These are phyloP conservation scores for Plectosphaerella plurivora DNA, from an alignment of 2,329 filamentous ascomycete genomes.

Conservation along the genomic window DNA sequence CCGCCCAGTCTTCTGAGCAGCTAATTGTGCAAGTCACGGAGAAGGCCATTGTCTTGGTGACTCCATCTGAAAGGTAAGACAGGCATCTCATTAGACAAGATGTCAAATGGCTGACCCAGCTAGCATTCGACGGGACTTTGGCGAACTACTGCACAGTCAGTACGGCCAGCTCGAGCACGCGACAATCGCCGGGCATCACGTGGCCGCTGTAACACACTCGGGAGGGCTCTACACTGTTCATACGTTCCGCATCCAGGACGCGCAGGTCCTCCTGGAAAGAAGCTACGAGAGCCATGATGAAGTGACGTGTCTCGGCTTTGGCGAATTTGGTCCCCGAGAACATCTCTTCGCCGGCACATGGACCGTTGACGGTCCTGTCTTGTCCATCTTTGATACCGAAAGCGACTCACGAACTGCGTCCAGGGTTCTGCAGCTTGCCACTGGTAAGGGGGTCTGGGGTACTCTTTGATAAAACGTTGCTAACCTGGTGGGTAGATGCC, in stretches of 20 bases:
- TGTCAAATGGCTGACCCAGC: background rate
- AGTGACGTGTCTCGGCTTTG: constrained; percentile 42
- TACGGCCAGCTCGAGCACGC: constrained; percentile 35
- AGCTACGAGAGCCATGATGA: constrained; percentile 37
- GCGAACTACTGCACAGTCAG: background rate
- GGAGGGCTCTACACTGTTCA: constrained; percentile 31
- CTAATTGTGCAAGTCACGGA: constrained; percentile 52
- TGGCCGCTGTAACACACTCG: constrained; percentile 38
- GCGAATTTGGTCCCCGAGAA: constrained; percentile 16
- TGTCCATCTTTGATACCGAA: too few relatives aligned
- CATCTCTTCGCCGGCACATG: constrained; percentile 30
- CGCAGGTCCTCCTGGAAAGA: constrained; percentile 19
- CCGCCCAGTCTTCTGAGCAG: constrained; percentile 28
- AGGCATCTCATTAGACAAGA: background rate
- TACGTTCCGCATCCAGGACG: constrained; percentile 29
- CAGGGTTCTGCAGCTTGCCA: too few relatives aligned
- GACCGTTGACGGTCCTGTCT: constrained; percentile 18
- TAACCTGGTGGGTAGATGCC: too few relatives aligned
- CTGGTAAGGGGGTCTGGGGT: too few relatives aligned
- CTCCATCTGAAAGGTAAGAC: constrained; percentile 29
- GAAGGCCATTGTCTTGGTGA: constrained; percentile 34
- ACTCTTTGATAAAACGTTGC: too few relatives aligned
- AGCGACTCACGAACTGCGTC: too few relatives aligned
- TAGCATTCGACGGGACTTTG: constrained; percentile 6
- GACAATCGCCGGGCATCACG: constrained; percentile 26